Evolutionary conservation across 192 early-diverging fungal species (phyloP).

Genomic region (Podila verticillata): DNA sequence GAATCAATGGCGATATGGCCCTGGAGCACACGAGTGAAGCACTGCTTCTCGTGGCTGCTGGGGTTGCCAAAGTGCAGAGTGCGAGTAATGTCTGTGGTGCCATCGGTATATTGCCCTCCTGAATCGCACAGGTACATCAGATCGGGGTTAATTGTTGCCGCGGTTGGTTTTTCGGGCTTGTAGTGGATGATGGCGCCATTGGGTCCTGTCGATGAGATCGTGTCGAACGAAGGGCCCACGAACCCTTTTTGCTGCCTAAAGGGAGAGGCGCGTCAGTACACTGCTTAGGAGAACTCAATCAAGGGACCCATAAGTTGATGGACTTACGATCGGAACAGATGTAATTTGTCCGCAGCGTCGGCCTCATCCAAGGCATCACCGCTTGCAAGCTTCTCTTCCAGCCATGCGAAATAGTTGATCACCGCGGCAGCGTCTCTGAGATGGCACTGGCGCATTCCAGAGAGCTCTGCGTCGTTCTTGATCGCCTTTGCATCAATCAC

Average conservation of each 20-base stretch:
- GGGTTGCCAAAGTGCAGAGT: conserved; percentile 92
- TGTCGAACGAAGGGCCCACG: conserved; percentile 94
- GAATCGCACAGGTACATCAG: conserved; percentile 95
- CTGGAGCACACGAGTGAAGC: conserved; percentile 96
- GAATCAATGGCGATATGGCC: conserved; percentile 95
- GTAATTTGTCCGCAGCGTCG: conserved; percentile 86
- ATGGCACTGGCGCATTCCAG: conserved; percentile 93
- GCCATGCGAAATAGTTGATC: conserved; percentile 86
- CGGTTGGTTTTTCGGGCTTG: conserved; percentile 82
- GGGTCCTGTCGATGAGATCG: conserved; percentile 93
- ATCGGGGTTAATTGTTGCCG: conserved; percentile 73
- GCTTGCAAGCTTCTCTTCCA: conserved; percentile 84
- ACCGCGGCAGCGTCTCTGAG: conserved; percentile 91
- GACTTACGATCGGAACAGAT: conserved; percentile 71
- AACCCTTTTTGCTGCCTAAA: conserved; percentile 74
- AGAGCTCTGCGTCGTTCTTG: conserved; percentile 90
- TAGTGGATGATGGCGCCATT: conserved; percentile 99
- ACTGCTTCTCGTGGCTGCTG: conserved; percentile 83
- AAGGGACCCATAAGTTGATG: neutral
- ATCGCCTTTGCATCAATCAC: conserved; percentile 86
- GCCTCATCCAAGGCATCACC: conserved; percentile 78
- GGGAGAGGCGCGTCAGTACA: neutral
- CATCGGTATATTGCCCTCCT: conserved; percentile 95
- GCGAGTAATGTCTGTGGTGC: conserved; percentile 96
- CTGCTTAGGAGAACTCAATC: too few species aligned